Evolutionary conservation across 768 basidiomycete genomes (phyloP).

Genomic region (Pisolithus microcarpus): DNA sequence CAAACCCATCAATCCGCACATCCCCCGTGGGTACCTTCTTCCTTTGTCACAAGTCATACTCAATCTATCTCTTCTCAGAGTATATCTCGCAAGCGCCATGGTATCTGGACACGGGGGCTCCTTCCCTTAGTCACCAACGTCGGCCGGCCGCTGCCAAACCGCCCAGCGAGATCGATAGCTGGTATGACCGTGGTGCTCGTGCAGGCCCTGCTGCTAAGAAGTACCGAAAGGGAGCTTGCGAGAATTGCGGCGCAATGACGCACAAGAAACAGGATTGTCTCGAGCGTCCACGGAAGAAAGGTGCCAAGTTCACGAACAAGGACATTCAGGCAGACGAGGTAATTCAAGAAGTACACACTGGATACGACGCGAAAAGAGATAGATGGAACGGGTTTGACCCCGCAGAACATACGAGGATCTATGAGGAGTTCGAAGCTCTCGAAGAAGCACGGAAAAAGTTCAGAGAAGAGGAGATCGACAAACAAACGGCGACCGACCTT

Average conservation of each 20-base stretch:
- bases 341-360: constrained; percentile 66
- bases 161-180: constrained; percentile 68
- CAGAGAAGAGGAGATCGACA: constrained; percentile 96
- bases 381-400: constrained; percentile 98
- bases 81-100: constrained; percentile 99
- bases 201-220: constrained; percentile 92
- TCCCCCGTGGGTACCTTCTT: constrained; percentile 69
- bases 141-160: constrained; percentile 55
- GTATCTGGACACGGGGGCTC: constrained; percentile 93
- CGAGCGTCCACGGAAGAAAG: constrained; percentile 93
- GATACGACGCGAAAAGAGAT: constrained; percentile 93
- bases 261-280: constrained; percentile 89
- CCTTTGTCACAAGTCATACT: neutral
- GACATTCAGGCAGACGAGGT: constrained; percentile 90
- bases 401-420: constrained; percentile 74
- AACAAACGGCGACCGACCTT: constrained; percentile 88
- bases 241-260: constrained; percentile 97
- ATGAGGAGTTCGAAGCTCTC: constrained; percentile 90
- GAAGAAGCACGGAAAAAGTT: constrained; percentile 87
- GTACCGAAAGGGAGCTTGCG: constrained; percentile 96
- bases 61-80: constrained; percentile 40
- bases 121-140: constrained; percentile 92
- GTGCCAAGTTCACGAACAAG: constrained; percentile 87
- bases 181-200: constrained; percentile 85
- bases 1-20: constrained; percentile 95